Evolutionary conservation across 2,329 filamentous ascomycete genomes (phyloP), one percentile per base, ranked within the genome.

Genomic region (Paecilomyces niveus): DNA sequence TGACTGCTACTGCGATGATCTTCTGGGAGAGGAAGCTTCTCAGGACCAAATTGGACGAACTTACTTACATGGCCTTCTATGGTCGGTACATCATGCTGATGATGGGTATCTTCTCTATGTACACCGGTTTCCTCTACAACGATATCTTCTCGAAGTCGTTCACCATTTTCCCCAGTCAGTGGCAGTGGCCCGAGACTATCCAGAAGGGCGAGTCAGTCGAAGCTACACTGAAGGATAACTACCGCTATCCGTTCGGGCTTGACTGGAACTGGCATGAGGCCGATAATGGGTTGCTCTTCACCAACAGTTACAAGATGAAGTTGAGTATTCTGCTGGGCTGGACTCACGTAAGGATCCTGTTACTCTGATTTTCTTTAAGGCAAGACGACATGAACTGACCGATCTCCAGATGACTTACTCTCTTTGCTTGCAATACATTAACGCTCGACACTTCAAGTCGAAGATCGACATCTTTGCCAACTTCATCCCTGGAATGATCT

Each of bases 221-320:
- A 18, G 91, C 87, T 49, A 77, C 81, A 50, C 82, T 96, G 59
- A 88, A 86, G 67, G 78, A 85, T 54, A 83, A 83, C 59, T 92
- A 97, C 76, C 88, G 92, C 55, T 99, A 97, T 74, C 93, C 95
- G 15, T 96, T 99, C 70, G 94, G 94, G 65, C 78, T 99, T 61
- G 94, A 99, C 72, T 96, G 88, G 87, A 89, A 88, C 70, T 99
- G 94, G 94, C 95, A 99, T 73, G 92, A 89, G 60, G 89, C 92
- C 11, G 93, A 97, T 69, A 99, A 99, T 69, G 89, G 95, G 61
- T 83, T 99, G 21, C 84, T 99, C 54, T 99, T 99, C 79, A 89
- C 86, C 74, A 99, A 99, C 88, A 95, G 90, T 76, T 95, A 94
- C 84, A 99, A 99, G 87, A 99, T 99, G 94, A 99, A 99, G 83